These are phyloP conservation scores for Podaxis sp. DNA, from an alignment of 768 basidiomycete genomes.

Conservation along the genomic window DNA sequence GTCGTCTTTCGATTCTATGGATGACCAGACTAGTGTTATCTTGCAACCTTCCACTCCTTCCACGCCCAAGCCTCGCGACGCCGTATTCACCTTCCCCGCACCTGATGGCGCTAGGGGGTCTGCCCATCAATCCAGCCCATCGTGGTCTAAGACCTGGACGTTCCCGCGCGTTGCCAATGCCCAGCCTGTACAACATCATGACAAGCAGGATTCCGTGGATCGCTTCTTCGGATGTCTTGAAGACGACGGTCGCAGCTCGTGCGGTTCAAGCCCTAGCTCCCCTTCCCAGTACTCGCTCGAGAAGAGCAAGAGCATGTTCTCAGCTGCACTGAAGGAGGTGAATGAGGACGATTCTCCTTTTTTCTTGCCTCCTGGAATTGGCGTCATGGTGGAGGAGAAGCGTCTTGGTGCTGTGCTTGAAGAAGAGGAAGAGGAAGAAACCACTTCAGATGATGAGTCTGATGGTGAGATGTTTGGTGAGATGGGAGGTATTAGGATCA, in stretches of 20 bases:
- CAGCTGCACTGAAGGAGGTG: constrained; percentile 48
- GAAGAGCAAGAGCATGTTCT: constrained; percentile 59
- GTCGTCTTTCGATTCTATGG: constrained; percentile 55
- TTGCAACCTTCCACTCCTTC: constrained; percentile 6
- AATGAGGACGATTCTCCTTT: constrained; percentile 52
- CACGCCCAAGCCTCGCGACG: constrained; percentile 23
- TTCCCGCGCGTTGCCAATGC: constrained; percentile 40
- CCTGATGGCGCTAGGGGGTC: constrained; percentile 21
- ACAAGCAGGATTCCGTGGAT: constrained; percentile 53
- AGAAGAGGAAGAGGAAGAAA: constrained; percentile 34
- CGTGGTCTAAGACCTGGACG: constrained; percentile 70
- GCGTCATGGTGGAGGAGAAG: constrained; percentile 43
- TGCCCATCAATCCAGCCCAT: constrained; percentile 33
- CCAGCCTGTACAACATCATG: constrained; percentile 1
- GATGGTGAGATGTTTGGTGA: constrained; percentile 59
- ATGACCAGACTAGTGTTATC: constrained; percentile 29
- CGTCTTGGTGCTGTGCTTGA: constrained; percentile 34
- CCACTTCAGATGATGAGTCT: constrained; percentile 31
- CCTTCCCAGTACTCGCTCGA: constrained; percentile 48
- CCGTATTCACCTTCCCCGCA: not conserved
- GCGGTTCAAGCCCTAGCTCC: constrained; percentile 39
- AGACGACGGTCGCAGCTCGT: constrained; percentile 39
- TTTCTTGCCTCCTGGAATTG: constrained; percentile 39
- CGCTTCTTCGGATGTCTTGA: constrained; percentile 76
- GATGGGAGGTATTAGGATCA: constrained; percentile 72